Evolutionary conservation across 805 yeast species (phyloP), one percentile per base, ranked within the genome.

Genomic region (Candida boidinii): DNA sequence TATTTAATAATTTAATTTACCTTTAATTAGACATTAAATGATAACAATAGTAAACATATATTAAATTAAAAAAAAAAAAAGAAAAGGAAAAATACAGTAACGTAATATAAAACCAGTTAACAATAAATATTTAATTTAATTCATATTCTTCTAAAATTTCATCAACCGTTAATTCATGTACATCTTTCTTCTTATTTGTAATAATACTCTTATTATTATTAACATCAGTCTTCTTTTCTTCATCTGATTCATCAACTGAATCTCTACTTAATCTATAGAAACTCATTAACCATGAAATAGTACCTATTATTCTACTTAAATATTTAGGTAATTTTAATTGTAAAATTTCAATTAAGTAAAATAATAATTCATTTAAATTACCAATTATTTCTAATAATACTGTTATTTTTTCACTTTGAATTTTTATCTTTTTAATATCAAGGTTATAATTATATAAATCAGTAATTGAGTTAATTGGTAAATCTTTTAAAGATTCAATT

Each of bases 211-310:
- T 11, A 6, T 11, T 21, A 9, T 9, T 15, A 8, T 14, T 14
- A n/a, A n/a, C n/a, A n/a, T n/a, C n/a, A 16, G 7, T 14, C 26
- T 27, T 32, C 23, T 10, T n/a, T 25, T 32, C 22, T 12, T 33
- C 34, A 4, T 41, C 41, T 1, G 23, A 18, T 9, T 45, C 55
- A 10, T 44, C 51, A 4, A 28, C 29, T 9, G 50, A 57, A 33
- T 50, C 53, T 25, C 45, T 45, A 30, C 53, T 45, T 13, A 49
- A 35, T 27, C 60, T 34, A 33, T 53, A 53, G 2, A 54, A 28
- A 29, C 51, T 45, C 18, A 49, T 40, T 1, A 51, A 27, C 61
- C 61, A 55, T 28, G 57, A 50, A 2, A 53, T 32, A 15, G 46
- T 23, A 17, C 48, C 49, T 23, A 53, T 42, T 15, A 48, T 17